Evolutionary conservation across 768 basidiomycete genomes (phyloP).

Genomic region (Coprinellus micaceus): DNA sequence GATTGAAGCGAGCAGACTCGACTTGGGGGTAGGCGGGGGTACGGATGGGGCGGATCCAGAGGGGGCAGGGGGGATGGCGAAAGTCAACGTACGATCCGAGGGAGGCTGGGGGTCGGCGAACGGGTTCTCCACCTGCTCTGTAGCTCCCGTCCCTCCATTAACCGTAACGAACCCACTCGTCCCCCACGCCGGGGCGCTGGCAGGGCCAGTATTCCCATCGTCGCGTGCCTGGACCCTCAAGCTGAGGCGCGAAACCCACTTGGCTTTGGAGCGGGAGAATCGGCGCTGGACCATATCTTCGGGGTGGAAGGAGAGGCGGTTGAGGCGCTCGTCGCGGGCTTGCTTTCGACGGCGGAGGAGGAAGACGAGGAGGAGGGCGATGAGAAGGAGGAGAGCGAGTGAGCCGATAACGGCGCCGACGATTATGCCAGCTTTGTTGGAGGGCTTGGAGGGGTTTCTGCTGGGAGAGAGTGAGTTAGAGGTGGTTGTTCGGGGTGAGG

Average conservation of each 20-base stretch:
- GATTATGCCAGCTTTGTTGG: neutral
- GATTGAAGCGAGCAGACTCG: too few species aligned
- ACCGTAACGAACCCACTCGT: too few species aligned
- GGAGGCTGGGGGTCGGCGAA: too few species aligned
- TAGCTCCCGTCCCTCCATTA: too few species aligned
- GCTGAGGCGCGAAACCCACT: neutral
- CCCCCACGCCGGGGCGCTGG: too few species aligned
- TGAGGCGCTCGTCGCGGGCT: neutral
- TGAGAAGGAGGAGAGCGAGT: neutral
- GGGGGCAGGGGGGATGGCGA: too few species aligned
- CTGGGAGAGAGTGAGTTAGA: neutral
- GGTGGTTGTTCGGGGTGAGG: neutral
- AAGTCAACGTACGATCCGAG: too few species aligned
- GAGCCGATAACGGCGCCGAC: slow-evolving; percentile 1
- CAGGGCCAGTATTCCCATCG: too few species aligned
- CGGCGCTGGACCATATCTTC: slow-evolving; percentile 5
- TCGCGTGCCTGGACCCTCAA: too few species aligned
- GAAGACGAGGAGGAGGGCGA: neutral
- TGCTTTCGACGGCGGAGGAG: neutral
- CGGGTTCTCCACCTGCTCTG: too few species aligned
- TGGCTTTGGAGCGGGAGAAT: neutral
- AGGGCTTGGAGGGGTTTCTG: neutral
- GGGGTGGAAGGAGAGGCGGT: slow-evolving; percentile 4
- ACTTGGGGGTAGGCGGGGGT: too few species aligned
- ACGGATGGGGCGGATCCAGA: too few species aligned